Percentiles rank a stretch among this genome's conserved stretches.
phyloP scores from a whole-genome alignment of 2,329 filamentous ascomycete species.

The Aaosphaeria arxii region DNA sequence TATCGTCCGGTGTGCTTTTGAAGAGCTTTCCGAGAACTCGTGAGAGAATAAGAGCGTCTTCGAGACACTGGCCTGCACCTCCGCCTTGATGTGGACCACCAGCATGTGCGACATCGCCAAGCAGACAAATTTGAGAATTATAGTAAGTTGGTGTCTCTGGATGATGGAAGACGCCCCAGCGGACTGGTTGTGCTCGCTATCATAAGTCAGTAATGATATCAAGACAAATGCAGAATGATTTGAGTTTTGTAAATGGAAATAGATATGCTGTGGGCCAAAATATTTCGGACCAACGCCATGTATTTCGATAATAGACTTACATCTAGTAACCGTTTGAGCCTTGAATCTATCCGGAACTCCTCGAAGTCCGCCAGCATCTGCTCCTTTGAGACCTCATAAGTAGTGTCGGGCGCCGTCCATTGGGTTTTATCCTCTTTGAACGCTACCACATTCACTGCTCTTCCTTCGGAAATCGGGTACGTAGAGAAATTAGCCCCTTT shows the following conservation, averaged over 20 bases:
- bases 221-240: no score
- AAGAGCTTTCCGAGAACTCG: slow-evolving; percentile 13
- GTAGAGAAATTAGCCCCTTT: slow-evolving; percentile 13
- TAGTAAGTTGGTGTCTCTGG: slow-evolving; percentile 20
- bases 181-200: slow-evolving; percentile 14
- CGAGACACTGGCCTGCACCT: slow-evolving; percentile 26
- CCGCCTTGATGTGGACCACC: slow-evolving; percentile 22
- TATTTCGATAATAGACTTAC: slow-evolving; percentile 1
- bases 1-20: not conserved
- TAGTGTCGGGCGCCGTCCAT: slow-evolving; percentile 10
- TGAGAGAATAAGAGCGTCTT: slow-evolving; percentile 25
- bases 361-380: slow-evolving; percentile 22
- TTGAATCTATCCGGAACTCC: slow-evolving; percentile 8
- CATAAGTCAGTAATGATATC: not conserved
- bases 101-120: slow-evolving; percentile 28
- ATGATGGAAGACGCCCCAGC: slow-evolving; percentile 25
- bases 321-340: slow-evolving; percentile 13
- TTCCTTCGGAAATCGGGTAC: slow-evolving; percentile 22
- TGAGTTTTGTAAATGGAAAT: no score
- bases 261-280: not conserved
- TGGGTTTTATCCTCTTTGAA: slow-evolving; percentile 12
- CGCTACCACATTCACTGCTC: slow-evolving; percentile 16
- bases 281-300: not conserved
- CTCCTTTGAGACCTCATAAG: slow-evolving; percentile 14
- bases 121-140: slow-evolving; percentile 14